Conservation (phyloP, 176 grass and related monocot species). For the Triticum monococcum region DNA sequence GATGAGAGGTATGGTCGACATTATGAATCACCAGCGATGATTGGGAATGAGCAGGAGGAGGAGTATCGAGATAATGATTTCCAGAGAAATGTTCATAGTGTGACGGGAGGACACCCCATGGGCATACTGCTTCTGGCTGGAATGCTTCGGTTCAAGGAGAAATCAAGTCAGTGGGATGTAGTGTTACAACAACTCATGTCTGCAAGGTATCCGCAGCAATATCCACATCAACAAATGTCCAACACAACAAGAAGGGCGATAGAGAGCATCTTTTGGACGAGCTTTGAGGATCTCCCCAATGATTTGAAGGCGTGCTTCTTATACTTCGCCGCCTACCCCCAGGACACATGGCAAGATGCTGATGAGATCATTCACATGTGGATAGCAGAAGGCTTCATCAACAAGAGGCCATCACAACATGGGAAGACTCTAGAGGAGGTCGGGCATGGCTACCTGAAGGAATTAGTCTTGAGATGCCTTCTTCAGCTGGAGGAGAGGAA, state of each 20-base stretch:
- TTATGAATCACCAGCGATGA: not conserved
- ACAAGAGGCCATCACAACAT: not conserved
- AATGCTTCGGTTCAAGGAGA: constrained; percentile 26
- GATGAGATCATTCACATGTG: not conserved
- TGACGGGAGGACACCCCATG: constrained; percentile 25
- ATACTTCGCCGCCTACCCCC: not conserved
- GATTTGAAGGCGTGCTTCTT: constrained; percentile 27
- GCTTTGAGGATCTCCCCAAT: constrained; percentile 21
- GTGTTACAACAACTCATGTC: not conserved
- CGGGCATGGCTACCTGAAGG: not conserved
- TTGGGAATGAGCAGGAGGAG: not conserved
- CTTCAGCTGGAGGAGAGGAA: not conserved
- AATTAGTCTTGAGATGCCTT: constrained; percentile 15
- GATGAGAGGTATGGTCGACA: not conserved
- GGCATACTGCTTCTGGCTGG: constrained; percentile 21
- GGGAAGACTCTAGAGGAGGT: constrained; percentile 24
- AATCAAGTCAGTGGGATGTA: not conserved
- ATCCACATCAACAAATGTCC: not conserved
- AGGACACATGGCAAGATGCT: not conserved
- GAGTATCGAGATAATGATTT: not conserved
- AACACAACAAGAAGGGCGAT: not conserved
- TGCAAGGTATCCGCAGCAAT: not conserved
- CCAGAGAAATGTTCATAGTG: not conserved
- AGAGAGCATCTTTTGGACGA: constrained; percentile 13
- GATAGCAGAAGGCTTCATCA: constrained; percentile 24